Evolutionary conservation across 2,329 filamentous ascomycete genomes (phyloP).

Genomic region (Pleurostoma richardsiae): DNA sequence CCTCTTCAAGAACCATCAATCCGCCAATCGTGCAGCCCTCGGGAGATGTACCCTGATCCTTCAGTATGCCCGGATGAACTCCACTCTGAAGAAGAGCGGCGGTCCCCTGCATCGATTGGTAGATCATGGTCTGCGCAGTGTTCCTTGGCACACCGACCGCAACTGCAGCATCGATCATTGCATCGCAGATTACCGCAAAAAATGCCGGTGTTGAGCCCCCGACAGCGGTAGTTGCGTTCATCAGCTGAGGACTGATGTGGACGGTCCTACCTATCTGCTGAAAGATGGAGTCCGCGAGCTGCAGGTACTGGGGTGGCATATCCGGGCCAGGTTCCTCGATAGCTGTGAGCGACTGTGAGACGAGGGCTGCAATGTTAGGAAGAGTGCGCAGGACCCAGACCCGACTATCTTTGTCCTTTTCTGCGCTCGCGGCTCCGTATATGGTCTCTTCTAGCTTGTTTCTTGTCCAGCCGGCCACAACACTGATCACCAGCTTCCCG

Average conservation of each 20-base stretch:
- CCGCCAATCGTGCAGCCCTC: conserved; percentile 58
- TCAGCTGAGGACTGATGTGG: conserved; percentile 40
- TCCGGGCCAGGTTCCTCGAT: conserved; percentile 20
- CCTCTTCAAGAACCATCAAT: conserved; percentile 54
- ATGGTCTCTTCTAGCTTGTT: conserved; percentile 29
- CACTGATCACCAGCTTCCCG: conserved; percentile 43
- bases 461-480: conserved; percentile 43
- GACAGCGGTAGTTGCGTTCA: conserved; percentile 55
- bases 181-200: conserved; percentile 52
- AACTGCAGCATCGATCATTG: conserved; percentile 53
- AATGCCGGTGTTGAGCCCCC: conserved; percentile 58
- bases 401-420: conserved; percentile 9
- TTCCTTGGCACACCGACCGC: conserved; percentile 54
- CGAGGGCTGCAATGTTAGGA: conserved; percentile 27
- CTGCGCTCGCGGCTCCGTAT: conserved; percentile 16
- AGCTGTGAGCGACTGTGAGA: conserved; percentile 24
- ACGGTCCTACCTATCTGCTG: conserved; percentile 47
- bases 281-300: conserved; percentile 41
- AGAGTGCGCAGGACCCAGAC: conserved; percentile 23
- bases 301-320: conserved; percentile 12
- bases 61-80: conserved; percentile 51
- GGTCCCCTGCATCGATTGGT: conserved; percentile 54
- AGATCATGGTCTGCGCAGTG: conserved; percentile 52
- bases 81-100: conserved; percentile 46
- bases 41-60: conserved; percentile 54